Conservation (phyloP, 2,329 filamentous ascomycete species). For the Cryphonectria parasitica region DNA sequence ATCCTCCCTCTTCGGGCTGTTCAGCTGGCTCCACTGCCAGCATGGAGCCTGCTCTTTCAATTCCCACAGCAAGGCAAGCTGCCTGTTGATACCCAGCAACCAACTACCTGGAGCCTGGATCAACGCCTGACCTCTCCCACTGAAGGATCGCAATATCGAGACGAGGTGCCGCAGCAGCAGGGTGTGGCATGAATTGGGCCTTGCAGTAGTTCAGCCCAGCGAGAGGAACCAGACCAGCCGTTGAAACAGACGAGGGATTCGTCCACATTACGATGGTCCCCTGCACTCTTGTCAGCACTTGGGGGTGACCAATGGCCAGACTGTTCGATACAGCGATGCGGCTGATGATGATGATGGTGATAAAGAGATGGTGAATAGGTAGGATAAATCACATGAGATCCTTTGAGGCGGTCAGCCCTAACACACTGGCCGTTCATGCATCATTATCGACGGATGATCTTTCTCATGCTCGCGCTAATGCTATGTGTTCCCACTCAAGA, state of each 20-base stretch:
- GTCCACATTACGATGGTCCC: not conserved
- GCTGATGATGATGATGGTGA: not conserved
- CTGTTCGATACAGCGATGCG: not conserved
- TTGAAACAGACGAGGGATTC: not conserved
- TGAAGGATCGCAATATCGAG: conserved; percentile 1
- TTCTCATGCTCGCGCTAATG: not conserved
- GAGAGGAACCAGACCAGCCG: not conserved
- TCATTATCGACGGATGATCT: not conserved
- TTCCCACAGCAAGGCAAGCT: not conserved
- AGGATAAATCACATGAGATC: not conserved
- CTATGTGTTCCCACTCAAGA: not conserved
- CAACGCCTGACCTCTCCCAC: not conserved
- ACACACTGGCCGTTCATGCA: not conserved
- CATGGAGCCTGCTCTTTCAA: not conserved
- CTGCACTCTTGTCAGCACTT: conserved; percentile 2
- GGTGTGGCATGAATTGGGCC: not conserved
- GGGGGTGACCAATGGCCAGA: not conserved
- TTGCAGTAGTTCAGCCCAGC: not conserved
- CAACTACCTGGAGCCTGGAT: not conserved
- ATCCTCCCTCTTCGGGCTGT: not conserved
- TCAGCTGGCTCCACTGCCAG: not conserved
- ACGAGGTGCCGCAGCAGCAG: not conserved
- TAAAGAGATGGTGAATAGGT: not conserved
- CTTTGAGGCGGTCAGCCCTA: not conserved
- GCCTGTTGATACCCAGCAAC: not conserved